Base-by-base conservation (phyloP, 495 filamentous ascomycete genomes). In the Aspergillus cristatus region DNA sequence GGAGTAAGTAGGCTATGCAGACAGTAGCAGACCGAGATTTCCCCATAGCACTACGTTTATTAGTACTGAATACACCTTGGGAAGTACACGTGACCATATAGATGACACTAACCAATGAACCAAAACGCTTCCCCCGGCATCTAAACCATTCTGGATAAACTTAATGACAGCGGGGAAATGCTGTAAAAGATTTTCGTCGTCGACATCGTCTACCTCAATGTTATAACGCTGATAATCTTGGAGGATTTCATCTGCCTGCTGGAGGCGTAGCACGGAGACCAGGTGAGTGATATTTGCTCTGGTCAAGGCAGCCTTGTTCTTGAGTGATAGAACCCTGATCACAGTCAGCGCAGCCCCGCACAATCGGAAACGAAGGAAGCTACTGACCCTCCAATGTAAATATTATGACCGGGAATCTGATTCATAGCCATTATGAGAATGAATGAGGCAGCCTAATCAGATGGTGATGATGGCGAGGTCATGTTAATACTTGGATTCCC, bases 21-120 rank as follows among this genome's bases (percentile, higher is more conserved):
- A 87, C 70, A 31, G 87, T 78, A 43, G 87, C 81, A 15, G 89
- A 96, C 34, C 91, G 84, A 35, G 87, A 94, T 63, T 89, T 90
- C 22, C 91, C 91, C 86, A 94, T 94, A 20, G 86, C 89, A 72
- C 91, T 96, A 60, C 40, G 24, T 15, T 36, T 38, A 30, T 50
- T 65, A 24, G 20, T n/a, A n/a, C n/a, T n/a, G n/a, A n/a, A n/a
- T n/a, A n/a, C n/a, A n/a, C n/a, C n/a, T n/a, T n/a, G n/a, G n/a
- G n/a, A n/a, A n/a, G n/a, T n/a, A n/a, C n/a, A n/a, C n/a, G n/a
- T n/a, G n/a, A n/a, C n/a, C n/a, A n/a, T n/a, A n/a, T n/a, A n/a
- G n/a, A 24, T 24, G 8, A 24, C 29, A 65, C 71, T 63, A 51
- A 86, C 85, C 81, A 88, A 58, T 87, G 84, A 38, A 87, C 77